These are phyloP conservation scores for Scedosporium dehoogii DNA, from an alignment of 2,329 filamentous ascomycete species.

Conservation along the genomic window DNA sequence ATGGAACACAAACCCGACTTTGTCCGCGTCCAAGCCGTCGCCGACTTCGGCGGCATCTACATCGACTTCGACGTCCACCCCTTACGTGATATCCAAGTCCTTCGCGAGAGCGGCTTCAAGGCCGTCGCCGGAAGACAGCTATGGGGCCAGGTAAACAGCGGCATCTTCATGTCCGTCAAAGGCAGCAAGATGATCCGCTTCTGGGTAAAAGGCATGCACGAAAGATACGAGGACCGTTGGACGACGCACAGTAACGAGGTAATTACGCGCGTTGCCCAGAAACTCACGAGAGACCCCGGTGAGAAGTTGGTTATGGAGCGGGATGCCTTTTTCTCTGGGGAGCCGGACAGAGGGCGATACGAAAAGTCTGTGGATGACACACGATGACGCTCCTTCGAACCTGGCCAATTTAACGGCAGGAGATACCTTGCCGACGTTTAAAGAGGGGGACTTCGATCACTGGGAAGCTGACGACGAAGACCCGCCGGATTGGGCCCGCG, in stretches of 20 bases:
- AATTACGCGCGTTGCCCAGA: constrained; percentile 6
- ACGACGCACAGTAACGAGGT: constrained; percentile 17
- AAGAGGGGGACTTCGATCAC: not conserved
- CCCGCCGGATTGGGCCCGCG: not conserved
- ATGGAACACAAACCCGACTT: constrained; percentile 16
- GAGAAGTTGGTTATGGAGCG: not conserved
- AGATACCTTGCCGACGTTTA: not conserved
- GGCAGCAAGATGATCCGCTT: constrained; percentile 10
- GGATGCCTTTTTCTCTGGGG: not conserved
- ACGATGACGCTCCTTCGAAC: not conserved
- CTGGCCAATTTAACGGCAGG: not conserved
- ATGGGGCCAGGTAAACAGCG: constrained; percentile 13
- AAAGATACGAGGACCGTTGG: constrained; percentile 18
- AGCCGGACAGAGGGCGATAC: not conserved
- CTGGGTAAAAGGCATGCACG: constrained; percentile 24
- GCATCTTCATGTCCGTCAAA: constrained; percentile 15
- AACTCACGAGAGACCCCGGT: not conserved
- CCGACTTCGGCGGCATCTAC: constrained; percentile 14
- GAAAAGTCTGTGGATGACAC: not conserved
- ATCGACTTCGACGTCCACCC: constrained; percentile 14
- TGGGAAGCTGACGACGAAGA: not conserved
- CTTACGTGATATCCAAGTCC: constrained; percentile 6
- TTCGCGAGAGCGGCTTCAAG: constrained; percentile 13
- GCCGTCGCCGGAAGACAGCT: constrained; percentile 12
- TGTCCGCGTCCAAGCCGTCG: constrained; percentile 13